Evolutionary conservation across 345 rosid species (phyloP).

Genomic region (Aquilaria yunnanensis): DNA sequence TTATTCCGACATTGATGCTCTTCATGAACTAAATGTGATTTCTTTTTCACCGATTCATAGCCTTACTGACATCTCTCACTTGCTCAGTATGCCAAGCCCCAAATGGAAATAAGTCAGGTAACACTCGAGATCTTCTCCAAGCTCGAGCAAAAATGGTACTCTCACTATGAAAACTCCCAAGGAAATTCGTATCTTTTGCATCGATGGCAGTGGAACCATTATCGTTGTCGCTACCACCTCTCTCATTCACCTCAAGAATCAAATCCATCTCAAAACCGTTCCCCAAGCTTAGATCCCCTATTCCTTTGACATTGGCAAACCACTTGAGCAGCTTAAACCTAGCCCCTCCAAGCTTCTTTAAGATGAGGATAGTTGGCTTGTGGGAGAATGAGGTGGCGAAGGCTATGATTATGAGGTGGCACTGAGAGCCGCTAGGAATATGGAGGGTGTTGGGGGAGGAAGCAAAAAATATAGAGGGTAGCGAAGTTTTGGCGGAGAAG

Average conservation of each 20-base stretch:
- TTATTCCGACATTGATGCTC: no score
- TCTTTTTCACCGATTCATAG: no score
- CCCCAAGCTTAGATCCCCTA: slow-evolving; percentile 67
- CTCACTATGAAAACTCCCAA: slow-evolving; percentile 58
- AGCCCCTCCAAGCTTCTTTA: slow-evolving; percentile 80
- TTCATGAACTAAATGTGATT: no score
- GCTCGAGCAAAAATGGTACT: slow-evolving; percentile 89
- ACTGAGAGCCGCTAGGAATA: slow-evolving; percentile 16
- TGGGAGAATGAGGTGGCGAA: slow-evolving; percentile 32
- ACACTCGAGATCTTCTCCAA: slow-evolving; percentile 85
- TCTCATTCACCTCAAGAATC: slow-evolving; percentile 72
- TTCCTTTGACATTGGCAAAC: slow-evolving; percentile 73
- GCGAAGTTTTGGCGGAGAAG: slow-evolving; percentile 26
- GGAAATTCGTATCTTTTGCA: slow-evolving; percentile 71
- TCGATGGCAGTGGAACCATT: slow-evolving; percentile 82
- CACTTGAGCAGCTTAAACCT: slow-evolving; percentile 49
- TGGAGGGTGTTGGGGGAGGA: slow-evolving; percentile 12
- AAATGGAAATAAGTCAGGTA: slow-evolving; percentile 84
- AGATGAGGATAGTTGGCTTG: slow-evolving; percentile 70
- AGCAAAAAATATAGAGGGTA: slow-evolving; percentile 23
- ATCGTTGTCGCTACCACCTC: slow-evolving; percentile 62
- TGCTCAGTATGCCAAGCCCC: neutral
- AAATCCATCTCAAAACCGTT: slow-evolving; percentile 71
- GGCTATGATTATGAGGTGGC: slow-evolving; percentile 18
- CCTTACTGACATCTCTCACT: no score